Evolutionary conservation across 2,329 filamentous ascomycete species (phyloP).

Genomic region (Hansfordia pulvinata): DNA sequence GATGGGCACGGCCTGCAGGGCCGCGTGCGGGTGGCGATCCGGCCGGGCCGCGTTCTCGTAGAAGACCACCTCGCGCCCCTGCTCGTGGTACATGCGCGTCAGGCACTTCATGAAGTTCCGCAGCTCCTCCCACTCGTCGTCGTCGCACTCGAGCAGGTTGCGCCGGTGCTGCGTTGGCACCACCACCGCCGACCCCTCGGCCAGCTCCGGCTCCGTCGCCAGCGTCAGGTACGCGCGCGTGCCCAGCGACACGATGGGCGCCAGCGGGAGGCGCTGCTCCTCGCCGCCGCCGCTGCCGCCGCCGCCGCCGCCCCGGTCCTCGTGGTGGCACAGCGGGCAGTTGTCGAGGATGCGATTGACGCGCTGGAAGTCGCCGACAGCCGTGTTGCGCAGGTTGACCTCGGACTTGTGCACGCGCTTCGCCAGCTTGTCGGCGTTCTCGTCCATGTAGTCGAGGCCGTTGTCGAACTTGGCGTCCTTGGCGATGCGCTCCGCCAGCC

Average conservation of each 20-base stretch:
- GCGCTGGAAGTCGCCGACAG: conserved; percentile 80
- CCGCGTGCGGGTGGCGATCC: conserved; percentile 66
- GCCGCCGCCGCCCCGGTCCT: too few relatives aligned
- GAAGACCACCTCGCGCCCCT: conserved; percentile 85
- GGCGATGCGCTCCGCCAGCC: conserved; percentile 83
- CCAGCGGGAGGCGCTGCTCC: conserved; percentile 61
- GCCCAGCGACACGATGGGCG: conserved; percentile 73
- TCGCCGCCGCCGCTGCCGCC: too few relatives aligned
- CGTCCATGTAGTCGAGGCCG: conserved; percentile 93
- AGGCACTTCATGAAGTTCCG: conserved; percentile 98
- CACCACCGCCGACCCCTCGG: conserved; percentile 71
- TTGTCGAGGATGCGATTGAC: conserved; percentile 75
- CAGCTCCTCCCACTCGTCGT: conserved; percentile 98
- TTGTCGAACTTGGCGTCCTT: conserved; percentile 86
- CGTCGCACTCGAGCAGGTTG: conserved; percentile 94
- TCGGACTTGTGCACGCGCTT: conserved; percentile 79
- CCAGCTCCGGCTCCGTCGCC: conserved; percentile 78
- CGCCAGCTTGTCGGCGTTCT: conserved; percentile 84
- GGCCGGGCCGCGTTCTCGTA: conserved; percentile 92
- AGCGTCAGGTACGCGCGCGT: conserved; percentile 82
- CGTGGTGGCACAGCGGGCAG: conserved; percentile 86
- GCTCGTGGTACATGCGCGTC: conserved; percentile 86
- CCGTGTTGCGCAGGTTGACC: conserved; percentile 72
- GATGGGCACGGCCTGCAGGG: conserved; percentile 74
- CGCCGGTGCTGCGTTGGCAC: conserved; percentile 75